Evolutionary conservation across 768 basidiomycete species (phyloP).

Genomic region (Agaricus subrufescens): DNA sequence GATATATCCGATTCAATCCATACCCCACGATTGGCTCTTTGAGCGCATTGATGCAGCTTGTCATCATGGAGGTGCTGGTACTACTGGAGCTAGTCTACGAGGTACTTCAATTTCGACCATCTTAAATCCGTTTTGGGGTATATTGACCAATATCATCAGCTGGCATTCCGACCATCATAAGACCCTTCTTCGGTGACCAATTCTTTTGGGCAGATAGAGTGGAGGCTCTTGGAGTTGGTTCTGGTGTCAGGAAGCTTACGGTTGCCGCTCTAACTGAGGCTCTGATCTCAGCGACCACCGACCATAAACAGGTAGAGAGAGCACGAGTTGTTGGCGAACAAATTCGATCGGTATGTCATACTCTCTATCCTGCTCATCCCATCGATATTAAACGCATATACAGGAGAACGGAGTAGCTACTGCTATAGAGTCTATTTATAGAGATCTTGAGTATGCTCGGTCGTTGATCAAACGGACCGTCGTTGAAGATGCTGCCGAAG

Average conservation of each 20-base stretch:
- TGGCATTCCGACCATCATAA: constrained; percentile 92
- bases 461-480: constrained; percentile 68
- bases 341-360: constrained; percentile 64
- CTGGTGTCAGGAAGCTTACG: constrained; percentile 83
- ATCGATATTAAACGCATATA: constrained; percentile 3
- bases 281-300: constrained; percentile 75
- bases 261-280: constrained; percentile 76
- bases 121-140: neutral
- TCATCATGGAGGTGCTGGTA: constrained; percentile 97
- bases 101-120: constrained; percentile 36
- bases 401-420: constrained; percentile 94
- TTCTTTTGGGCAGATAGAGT: constrained; percentile 98
- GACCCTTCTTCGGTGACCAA: constrained; percentile 97
- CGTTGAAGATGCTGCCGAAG: constrained; percentile 27
- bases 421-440: constrained; percentile 93
- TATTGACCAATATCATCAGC: constrained; percentile 36
- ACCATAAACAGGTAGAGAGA: constrained; percentile 82
- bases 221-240: constrained; percentile 92
- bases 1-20: constrained; percentile 79
- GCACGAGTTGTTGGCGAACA: constrained; percentile 83
- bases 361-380: neutral
- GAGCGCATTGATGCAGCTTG: constrained; percentile 92
- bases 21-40: constrained; percentile 98
- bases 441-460: constrained; percentile 92
- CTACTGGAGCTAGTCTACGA: constrained; percentile 90